Conservation (phyloP, 1,139 yeast species). For the Wickerhamomyces sp. region DNA sequence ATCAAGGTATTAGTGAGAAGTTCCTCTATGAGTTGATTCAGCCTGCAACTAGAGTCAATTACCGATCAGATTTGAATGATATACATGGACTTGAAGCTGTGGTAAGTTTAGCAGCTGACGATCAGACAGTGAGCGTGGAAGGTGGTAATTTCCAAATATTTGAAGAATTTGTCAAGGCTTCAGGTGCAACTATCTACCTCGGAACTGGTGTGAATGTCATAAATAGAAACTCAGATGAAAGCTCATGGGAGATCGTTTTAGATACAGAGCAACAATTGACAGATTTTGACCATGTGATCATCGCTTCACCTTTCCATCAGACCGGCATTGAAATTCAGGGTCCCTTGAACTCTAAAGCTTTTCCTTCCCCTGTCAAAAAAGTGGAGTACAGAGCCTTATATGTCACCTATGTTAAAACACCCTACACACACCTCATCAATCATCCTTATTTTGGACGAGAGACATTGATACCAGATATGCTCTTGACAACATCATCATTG, state of each 20-base stretch:
- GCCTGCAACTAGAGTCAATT: slow-evolving; percentile 36
- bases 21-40: slow-evolving; percentile 30
- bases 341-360: not conserved
- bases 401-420: slow-evolving; percentile 25
- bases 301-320: slow-evolving; percentile 36
- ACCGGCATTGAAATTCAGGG: slow-evolving; percentile 21
- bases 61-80: slow-evolving; percentile 32
- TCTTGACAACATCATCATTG: slow-evolving; percentile 25
- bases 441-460: slow-evolving; percentile 14
- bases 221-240: slow-evolving; percentile 1
- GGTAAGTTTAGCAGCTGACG: slow-evolving; percentile 34
- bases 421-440: slow-evolving; percentile 7
- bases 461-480: slow-evolving; percentile 24
- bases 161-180: slow-evolving; percentile 29
- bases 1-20: slow-evolving; percentile 20
- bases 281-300: slow-evolving; percentile 34
- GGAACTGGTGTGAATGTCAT: slow-evolving; percentile 26
- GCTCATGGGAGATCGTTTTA: slow-evolving; percentile 8
- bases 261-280: not conserved
- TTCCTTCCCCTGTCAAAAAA: slow-evolving; percentile 6
- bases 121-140: slow-evolving; percentile 24
- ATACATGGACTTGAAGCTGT: slow-evolving; percentile 36
- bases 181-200: slow-evolving; percentile 28
- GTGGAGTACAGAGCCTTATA: slow-evolving; percentile 28
- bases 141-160: slow-evolving; percentile 42